Evolutionary conservation across 164 flowering plant species (phyloP).

Genomic region (Kingdonia uniflora): DNA sequence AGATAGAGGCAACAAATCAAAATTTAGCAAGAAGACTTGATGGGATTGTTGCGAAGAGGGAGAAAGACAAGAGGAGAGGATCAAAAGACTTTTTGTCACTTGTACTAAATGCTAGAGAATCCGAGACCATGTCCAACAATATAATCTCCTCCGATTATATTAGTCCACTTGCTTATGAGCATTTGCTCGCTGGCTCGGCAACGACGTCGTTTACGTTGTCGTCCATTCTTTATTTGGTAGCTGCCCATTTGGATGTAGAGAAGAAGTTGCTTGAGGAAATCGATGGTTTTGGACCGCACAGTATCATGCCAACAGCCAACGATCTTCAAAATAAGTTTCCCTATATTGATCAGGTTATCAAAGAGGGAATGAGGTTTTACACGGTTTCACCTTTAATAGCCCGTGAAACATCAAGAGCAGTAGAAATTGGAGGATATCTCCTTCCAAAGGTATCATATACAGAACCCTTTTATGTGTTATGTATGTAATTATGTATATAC

Average conservation of each 20-base stretch:
- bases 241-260: constrained; percentile 79
- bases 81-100: constrained; percentile 75
- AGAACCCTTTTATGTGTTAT: too few relatives aligned
- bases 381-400: constrained; percentile 91
- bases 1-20: constrained; percentile 44
- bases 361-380: constrained; percentile 85
- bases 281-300: constrained; percentile 53
- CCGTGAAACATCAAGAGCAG: constrained; percentile 68
- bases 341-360: constrained; percentile 84
- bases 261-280: constrained; percentile 65
- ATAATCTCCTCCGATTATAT: constrained; percentile 64
- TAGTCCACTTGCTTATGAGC: constrained; percentile 84
- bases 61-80: constrained; percentile 7
- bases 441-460: constrained; percentile 76
- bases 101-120: constrained; percentile 58
- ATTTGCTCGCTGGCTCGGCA: constrained; percentile 86
- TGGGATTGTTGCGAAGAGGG: constrained; percentile 58
- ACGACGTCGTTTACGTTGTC: constrained; percentile 84
- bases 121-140: constrained; percentile 31
- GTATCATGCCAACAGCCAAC: constrained; percentile 44
- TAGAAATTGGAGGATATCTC: constrained; percentile 75
- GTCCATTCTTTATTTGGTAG: constrained; percentile 55
- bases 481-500: too few relatives aligned
- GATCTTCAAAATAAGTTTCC: constrained; percentile 80
- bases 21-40: constrained; percentile 42